These are phyloP conservation scores for Eucalyptus victrix DNA, from an alignment of 345 rosid species.

Conservation along the genomic window DNA sequence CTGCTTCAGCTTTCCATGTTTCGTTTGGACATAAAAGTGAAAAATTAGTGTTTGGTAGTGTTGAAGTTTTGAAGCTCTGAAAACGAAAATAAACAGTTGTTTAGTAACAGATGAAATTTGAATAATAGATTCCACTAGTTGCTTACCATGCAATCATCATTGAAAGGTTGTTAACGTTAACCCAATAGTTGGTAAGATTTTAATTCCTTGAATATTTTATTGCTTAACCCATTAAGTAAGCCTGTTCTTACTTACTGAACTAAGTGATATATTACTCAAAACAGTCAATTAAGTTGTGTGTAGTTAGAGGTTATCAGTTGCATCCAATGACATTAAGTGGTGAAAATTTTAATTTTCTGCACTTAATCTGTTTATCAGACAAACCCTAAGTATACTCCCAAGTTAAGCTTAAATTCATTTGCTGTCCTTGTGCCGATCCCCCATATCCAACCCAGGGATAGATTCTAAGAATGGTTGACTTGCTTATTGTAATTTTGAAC, in stretches of 20 bases:
- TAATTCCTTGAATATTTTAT: not conserved
- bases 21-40: not conserved
- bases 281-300: not conserved
- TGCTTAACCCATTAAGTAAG: not conserved
- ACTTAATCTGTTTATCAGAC: not conserved
- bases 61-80: not conserved
- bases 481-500: not conserved
- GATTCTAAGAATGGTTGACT: not conserved
- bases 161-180: not conserved
- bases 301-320: not conserved
- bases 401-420: not conserved
- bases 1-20: not conserved
- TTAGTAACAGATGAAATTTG: not conserved
- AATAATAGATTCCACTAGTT: not conserved
- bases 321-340: not conserved
- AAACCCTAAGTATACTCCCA: not conserved
- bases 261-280: not conserved
- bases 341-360: not conserved
- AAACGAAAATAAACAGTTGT: not conserved
- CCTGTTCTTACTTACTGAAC: not conserved
- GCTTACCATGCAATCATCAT: not conserved
- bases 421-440: not conserved
- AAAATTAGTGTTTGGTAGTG: not conserved
- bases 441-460: not conserved
- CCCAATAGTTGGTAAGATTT: not conserved